Percentiles rank a stretch among this genome's conserved stretches.
Conservation (phyloP, 805 yeast species). For the Pichia ethanolica region DNA sequence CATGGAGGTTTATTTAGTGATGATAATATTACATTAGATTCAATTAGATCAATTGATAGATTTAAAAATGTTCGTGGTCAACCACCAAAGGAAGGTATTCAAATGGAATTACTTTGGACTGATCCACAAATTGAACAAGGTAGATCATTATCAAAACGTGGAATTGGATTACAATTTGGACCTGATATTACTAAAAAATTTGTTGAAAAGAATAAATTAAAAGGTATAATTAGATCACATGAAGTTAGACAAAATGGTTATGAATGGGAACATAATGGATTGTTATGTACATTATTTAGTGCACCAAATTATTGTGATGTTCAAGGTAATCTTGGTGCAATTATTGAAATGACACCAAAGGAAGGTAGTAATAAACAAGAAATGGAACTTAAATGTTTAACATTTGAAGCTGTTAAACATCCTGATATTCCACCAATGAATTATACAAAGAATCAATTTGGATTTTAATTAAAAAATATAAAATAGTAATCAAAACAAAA, state of each 20-base stretch:
- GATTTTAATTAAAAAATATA: slow-evolving; percentile 15
- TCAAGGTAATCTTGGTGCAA: slow-evolving; percentile 87
- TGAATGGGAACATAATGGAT: slow-evolving; percentile 79
- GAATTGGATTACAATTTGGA: slow-evolving; percentile 94
- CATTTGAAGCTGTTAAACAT: slow-evolving; percentile 79
- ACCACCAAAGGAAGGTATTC: slow-evolving; percentile 86
- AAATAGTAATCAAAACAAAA: too few relatives aligned
- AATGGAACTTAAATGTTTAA: slow-evolving; percentile 38
- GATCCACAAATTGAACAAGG: slow-evolving; percentile 84
- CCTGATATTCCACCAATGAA: slow-evolving; percentile 96
- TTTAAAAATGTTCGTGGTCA: slow-evolving; percentile 48
- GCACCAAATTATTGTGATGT: slow-evolving; percentile 97
- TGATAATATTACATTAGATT: slow-evolving; percentile 62
- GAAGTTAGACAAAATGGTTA: slow-evolving; percentile 93
- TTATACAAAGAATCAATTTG: slow-evolving; percentile 48
- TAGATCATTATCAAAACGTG: slow-evolving; percentile 83
- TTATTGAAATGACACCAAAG: slow-evolving; percentile 49
- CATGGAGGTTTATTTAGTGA: slow-evolving; percentile 93
- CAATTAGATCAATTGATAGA: slow-evolving; percentile 64
- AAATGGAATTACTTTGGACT: slow-evolving; percentile 96
- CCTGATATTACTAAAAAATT: slow-evolving; percentile 85
- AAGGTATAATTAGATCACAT: slow-evolving; percentile 85
- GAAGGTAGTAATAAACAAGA: neutral
- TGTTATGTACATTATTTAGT: slow-evolving; percentile 87
- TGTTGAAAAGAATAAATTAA: slow-evolving; percentile 61